phyloP scores from a whole-genome alignment of 305 asterid species.

The Andrographis paniculata region DNA sequence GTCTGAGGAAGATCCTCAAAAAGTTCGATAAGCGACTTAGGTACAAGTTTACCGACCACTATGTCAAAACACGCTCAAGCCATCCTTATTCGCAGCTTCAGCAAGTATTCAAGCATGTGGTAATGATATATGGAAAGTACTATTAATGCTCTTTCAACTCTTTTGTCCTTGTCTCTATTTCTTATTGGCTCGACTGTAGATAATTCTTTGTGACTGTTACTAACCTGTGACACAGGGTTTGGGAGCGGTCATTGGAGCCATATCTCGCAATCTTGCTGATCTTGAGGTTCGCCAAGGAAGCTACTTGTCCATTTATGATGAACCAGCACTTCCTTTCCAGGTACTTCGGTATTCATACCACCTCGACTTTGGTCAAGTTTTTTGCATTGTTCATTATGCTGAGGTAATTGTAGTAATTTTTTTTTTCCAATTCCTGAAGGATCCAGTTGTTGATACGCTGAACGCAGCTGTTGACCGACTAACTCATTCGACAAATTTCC shows the following conservation, averaged over 20 bases:
- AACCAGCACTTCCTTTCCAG: constrained; percentile 88
- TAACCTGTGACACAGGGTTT: constrained; percentile 52
- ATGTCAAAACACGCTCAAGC: constrained; percentile 90
- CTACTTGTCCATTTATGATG: constrained; percentile 90
- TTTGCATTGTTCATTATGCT: not conserved
- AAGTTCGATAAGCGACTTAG: constrained; percentile 92
- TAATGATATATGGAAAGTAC: constrained; percentile 30
- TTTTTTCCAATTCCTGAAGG: constrained; percentile 67
- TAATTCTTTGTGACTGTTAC: not conserved
- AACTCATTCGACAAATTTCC: constrained; percentile 79
- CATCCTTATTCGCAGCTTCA: constrained; percentile 98
- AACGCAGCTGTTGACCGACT: constrained; percentile 79
- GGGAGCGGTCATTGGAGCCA: constrained; percentile 98
- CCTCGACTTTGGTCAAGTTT: not conserved
- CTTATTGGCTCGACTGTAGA: too few species aligned
- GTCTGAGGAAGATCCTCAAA: constrained; percentile 89
- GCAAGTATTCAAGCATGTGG: constrained; percentile 99
- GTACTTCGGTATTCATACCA: constrained; percentile 19
- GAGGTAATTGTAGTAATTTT: too few species aligned
- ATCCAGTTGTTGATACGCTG: constrained; percentile 77
- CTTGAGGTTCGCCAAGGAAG: constrained; percentile 95
- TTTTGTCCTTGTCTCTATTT: constrained; percentile 15
- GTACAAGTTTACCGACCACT: constrained; percentile 82
- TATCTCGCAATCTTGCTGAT: constrained; percentile 94
- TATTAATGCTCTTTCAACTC: constrained; percentile 15